phyloP scores from a whole-genome alignment of 495 filamentous ascomycete genomes.

The Penicillium lagena region DNA sequence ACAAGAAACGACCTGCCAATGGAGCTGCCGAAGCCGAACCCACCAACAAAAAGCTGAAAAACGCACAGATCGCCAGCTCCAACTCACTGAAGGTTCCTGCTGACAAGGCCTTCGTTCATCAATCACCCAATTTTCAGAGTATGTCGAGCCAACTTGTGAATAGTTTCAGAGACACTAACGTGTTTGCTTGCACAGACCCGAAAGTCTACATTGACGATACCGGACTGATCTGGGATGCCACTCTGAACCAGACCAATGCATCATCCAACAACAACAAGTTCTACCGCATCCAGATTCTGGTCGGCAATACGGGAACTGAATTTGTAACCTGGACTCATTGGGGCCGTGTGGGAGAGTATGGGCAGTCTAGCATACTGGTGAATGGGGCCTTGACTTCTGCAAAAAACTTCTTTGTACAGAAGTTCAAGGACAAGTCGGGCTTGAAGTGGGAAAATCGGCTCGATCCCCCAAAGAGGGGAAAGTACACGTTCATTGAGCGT shows the following conservation, averaged over 20 bases:
- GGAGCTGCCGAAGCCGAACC: background rate
- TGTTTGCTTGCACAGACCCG: conserved; percentile 1
- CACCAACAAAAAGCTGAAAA: conserved; percentile 31
- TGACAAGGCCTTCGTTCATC: conserved; percentile 34
- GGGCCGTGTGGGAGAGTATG: conserved; percentile 72
- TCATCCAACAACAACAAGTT: conserved; percentile 67
- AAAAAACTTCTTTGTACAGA: conserved; percentile 53
- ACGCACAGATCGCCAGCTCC: conserved; percentile 34
- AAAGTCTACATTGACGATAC: conserved; percentile 57
- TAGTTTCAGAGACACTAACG: conserved; percentile 6
- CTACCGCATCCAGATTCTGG: conserved; percentile 54
- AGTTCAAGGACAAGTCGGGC: conserved; percentile 76
- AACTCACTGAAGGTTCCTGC: conserved; percentile 40
- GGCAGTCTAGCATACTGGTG: conserved; percentile 48
- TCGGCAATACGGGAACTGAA: conserved; percentile 6
- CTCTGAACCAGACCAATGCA: conserved; percentile 44
- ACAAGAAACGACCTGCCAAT: conserved; percentile 8
- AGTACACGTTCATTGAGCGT: conserved; percentile 73
- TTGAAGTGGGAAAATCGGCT: conserved; percentile 58
- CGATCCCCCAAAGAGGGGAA: conserved; percentile 50
- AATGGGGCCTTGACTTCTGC: conserved; percentile 38
- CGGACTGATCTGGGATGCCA: conserved; percentile 57
- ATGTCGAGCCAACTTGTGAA: background rate
- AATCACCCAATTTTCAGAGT: conserved; percentile 3
- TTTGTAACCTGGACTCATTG: conserved; percentile 64